Base-by-base conservation (phyloP, 2,329 filamentous ascomycete genomes). In the Penicillium hesseltinei region DNA sequence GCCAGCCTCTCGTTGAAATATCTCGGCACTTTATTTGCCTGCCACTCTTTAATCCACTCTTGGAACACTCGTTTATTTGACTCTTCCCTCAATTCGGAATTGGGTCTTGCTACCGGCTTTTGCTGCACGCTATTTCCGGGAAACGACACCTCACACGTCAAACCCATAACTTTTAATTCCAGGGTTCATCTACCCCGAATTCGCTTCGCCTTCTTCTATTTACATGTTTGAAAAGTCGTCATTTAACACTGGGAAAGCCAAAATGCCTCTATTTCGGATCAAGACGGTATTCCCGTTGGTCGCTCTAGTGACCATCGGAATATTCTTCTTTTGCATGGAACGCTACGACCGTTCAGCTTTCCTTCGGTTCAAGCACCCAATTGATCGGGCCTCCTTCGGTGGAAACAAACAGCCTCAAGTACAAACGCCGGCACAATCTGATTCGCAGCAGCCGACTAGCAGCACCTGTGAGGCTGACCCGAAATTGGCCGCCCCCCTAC, bases 271-370 rank as follows among this genome's bases (percentile, higher is more conserved):
- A 49, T 67, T 77, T 60, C 70, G 75, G 58, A 63, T 73, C 35
- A 76, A 75, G 66, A 72, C 72, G 56, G 62, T 72, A 21, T 72
- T 77, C 50, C 73, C 75, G 53, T 61, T 77, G 56, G 58, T 75
- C 52, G 73, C 71, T 59, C 63, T 76, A 57, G 57, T 75, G 55
- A 70, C 71, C 39, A 74, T 77, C 52, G 70, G 68, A 33, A 65
- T 75, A 48, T 76, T 77, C 62, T 77, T 77, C 63, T 76, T 69
- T 67, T 70, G 69, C 61, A 67, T 75, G 61, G 68, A 77, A 54
- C 72, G 72, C 50, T 77, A 73, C 56, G 73, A 77, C 52, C 69
- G 67, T 38, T 69, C 72, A 23, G 66, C 74, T 17, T 66, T 76
- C 52, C 57, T 70, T 27, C 70, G 71, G 15, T 71, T 76, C 60